Conservation (phyloP, 768 basidiomycete species). For the Collybia nuda region DNA sequence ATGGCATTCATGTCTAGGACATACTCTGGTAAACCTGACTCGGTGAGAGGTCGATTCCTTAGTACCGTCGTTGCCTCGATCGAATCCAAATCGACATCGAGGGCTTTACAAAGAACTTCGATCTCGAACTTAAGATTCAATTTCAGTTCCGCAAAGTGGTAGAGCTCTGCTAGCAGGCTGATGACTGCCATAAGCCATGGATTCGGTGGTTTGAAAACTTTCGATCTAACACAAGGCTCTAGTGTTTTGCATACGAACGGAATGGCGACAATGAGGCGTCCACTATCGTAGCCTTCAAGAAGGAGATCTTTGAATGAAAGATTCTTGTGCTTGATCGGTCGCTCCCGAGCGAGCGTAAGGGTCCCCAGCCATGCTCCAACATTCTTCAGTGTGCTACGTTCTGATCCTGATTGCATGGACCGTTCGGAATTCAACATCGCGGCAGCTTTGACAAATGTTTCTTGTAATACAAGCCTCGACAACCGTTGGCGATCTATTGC, state of each 20-base stretch:
- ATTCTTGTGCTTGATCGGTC: conserved; percentile 90
- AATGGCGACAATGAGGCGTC: conserved; percentile 89
- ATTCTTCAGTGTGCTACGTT: conserved; percentile 88
- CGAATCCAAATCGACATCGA: conserved; percentile 83
- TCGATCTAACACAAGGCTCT: conserved; percentile 86
- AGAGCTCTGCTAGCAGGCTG: conserved; percentile 90
- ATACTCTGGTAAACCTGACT: conserved; percentile 74
- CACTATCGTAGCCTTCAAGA: conserved; percentile 91
- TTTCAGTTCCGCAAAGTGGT: conserved; percentile 94
- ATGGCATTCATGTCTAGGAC: conserved; percentile 78
- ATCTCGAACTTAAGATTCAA: conserved; percentile 98
- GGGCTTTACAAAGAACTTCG: conserved; percentile 90
- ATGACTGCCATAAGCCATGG: conserved; percentile 98
- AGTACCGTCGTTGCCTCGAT: conserved; percentile 84
- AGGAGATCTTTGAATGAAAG: conserved; percentile 97
- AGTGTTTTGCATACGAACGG: conserved; percentile 98
- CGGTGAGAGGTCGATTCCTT: conserved; percentile 68
- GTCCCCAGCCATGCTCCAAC: conserved; percentile 93
- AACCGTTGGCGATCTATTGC: conserved; percentile 69
- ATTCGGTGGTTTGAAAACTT: conserved; percentile 93
- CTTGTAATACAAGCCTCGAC: conserved; percentile 82
- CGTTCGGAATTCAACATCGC: conserved; percentile 88
- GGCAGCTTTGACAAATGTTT: conserved; percentile 88
- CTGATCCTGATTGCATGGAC: conserved; percentile 80
- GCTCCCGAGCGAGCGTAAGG: conserved; percentile 90